Evolutionary conservation across 1,139 yeast genomes (phyloP).

Genomic region (Protomyces lactucae-debilis): DNA sequence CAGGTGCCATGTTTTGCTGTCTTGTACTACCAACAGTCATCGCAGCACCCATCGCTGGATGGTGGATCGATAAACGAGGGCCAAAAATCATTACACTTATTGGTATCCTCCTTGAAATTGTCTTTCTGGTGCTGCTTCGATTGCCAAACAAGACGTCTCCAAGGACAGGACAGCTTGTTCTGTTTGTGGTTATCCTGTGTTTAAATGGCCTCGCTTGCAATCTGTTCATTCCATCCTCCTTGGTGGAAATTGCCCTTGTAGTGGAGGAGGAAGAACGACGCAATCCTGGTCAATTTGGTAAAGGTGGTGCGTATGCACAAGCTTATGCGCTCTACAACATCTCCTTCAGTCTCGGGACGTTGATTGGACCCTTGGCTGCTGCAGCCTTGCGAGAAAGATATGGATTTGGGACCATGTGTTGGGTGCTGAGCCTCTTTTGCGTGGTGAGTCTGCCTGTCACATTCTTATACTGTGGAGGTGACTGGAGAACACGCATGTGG

Average conservation of each 20-base stretch:
- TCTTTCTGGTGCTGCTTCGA: constrained; percentile 36
- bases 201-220: constrained; percentile 36
- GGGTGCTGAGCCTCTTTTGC: constrained; percentile 9
- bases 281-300: constrained; percentile 39
- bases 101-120: constrained; percentile 35
- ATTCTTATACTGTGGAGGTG: neutral
- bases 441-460: neutral
- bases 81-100: constrained; percentile 36
- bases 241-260: constrained; percentile 39
- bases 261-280: constrained; percentile 34
- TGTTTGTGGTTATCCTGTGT: constrained; percentile 37
- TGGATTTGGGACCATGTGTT: constrained; percentile 10
- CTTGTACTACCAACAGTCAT: constrained; percentile 37
- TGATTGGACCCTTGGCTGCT: constrained; percentile 40
- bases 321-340: constrained; percentile 42
- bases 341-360: constrained; percentile 39
- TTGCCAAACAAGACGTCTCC: constrained; percentile 37
- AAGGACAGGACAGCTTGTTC: constrained; percentile 36
- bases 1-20: constrained; percentile 37
- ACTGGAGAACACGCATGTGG: neutral
- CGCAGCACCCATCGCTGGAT: constrained; percentile 40
- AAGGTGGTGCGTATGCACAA: constrained; percentile 40
- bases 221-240: constrained; percentile 36
- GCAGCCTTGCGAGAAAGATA: constrained; percentile 32
- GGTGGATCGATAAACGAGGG: constrained; percentile 38